These are phyloP conservation scores for Paxillus ammoniavirescens DNA, from an alignment of 768 basidiomycete genomes.

Conservation along the genomic window DNA sequence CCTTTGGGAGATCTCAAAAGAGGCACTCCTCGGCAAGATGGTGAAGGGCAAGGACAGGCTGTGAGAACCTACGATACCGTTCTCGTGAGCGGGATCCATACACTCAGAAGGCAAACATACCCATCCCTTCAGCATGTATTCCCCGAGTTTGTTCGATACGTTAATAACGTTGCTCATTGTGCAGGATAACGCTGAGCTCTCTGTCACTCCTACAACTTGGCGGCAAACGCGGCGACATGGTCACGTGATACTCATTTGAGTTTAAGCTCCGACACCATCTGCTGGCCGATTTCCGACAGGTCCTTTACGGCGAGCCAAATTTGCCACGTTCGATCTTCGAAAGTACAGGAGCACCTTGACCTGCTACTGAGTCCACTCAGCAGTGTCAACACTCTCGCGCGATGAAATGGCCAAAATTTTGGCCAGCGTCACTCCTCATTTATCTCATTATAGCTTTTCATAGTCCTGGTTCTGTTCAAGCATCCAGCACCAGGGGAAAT, in stretches of 20 bases:
- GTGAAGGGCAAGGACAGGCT: constrained; percentile 56
- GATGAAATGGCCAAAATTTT: constrained; percentile 46
- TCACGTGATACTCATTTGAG: constrained; percentile 18
- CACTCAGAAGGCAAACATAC: constrained; percentile 34
- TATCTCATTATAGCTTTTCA: constrained; percentile 40
- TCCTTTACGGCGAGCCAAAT: too few species aligned
- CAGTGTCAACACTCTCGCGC: constrained; percentile 5
- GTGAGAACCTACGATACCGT: constrained; percentile 52
- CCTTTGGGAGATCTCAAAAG: constrained; percentile 69
- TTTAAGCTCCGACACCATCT: too few species aligned
- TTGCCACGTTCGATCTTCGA: too few species aligned
- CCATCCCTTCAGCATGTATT: constrained; percentile 79
- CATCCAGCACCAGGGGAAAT: constrained; percentile 21
- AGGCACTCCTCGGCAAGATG: constrained; percentile 57
- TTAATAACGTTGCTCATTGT: constrained; percentile 52
- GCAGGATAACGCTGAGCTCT: constrained; percentile 3
- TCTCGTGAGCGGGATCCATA: constrained; percentile 4
- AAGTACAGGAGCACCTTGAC: neutral
- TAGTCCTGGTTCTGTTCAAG: constrained; percentile 14
- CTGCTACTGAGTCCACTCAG: too few species aligned
- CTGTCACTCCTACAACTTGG: neutral
- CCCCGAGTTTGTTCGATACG: constrained; percentile 61
- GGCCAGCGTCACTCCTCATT: constrained; percentile 48
- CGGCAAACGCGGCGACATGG: too few species aligned
- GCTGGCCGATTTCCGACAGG: too few species aligned